phyloP scores from a whole-genome alignment of 2,329 filamentous ascomycete species.

The Lomentospora prolificans region DNA sequence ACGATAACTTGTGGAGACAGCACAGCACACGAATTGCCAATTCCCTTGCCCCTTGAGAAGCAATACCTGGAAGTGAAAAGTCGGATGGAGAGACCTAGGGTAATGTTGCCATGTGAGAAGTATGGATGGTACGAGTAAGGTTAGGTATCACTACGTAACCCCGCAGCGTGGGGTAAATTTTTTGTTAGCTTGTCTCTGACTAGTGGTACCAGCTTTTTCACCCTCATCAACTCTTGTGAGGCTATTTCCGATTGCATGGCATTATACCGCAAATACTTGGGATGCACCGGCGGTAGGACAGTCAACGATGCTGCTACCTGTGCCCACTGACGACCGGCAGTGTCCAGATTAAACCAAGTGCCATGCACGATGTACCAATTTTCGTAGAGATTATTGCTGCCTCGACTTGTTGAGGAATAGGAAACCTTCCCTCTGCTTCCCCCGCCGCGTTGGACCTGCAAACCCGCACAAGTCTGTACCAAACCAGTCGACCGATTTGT shows the following conservation, averaged over 20 bases:
- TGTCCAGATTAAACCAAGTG: too few species aligned
- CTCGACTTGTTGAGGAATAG: too few species aligned
- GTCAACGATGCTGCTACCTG: not conserved
- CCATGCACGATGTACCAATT: too few species aligned
- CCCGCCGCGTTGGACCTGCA: too few species aligned
- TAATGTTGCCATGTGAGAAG: not conserved
- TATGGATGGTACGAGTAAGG: not conserved
- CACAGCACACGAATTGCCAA: not conserved
- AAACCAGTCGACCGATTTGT: too few species aligned
- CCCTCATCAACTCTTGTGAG: not conserved
- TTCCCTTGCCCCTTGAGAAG: not conserved
- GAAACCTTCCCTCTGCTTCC: too few species aligned
- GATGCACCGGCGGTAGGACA: not conserved
- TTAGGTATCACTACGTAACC: constrained; percentile 4
- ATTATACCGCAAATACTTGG: not conserved
- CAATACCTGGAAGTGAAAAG: not conserved
- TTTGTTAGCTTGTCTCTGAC: not conserved
- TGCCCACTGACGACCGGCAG: too few species aligned
- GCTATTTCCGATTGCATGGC: not conserved
- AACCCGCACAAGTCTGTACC: too few species aligned
- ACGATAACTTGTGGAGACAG: not conserved
- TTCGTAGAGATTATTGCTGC: too few species aligned
- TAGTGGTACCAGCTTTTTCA: not conserved
- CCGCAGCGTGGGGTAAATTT: constrained; percentile 3
- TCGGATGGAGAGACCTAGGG: not conserved